phyloP scores from a whole-genome alignment of 2,329 filamentous ascomycete genomes.

The Xylaria digitata region DNA sequence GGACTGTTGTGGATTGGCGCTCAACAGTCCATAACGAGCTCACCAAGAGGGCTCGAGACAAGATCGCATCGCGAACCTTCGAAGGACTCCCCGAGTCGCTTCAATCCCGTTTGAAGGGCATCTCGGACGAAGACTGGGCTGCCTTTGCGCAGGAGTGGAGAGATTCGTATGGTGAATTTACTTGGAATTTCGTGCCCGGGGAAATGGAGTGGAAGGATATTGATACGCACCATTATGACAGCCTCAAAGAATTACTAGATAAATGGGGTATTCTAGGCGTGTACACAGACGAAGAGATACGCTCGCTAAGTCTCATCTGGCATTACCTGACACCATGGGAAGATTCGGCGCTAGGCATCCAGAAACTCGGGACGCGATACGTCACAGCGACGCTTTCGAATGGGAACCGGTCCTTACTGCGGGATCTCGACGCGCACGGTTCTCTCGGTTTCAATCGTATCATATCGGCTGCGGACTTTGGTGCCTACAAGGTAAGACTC shows the following conservation, averaged over 20 bases:
- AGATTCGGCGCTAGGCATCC: constrained; percentile 69
- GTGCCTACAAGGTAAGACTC: constrained; percentile 71
- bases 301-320: constrained; percentile 75
- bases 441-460: constrained; percentile 71
- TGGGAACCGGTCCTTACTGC: constrained; percentile 74
- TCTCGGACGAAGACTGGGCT: constrained; percentile 70
- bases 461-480: constrained; percentile 76
- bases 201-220: constrained; percentile 71
- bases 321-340: constrained; percentile 77
- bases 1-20: constrained; percentile 85
- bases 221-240: constrained; percentile 76
- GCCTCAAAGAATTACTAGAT: constrained; percentile 68
- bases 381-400: constrained; percentile 78
- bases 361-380: constrained; percentile 62
- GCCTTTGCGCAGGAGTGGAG: constrained; percentile 78
- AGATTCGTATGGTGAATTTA: constrained; percentile 71
- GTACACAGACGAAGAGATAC: constrained; percentile 71
- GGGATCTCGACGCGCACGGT: constrained; percentile 70
- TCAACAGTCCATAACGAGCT: constrained; percentile 72
- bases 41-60: constrained; percentile 59
- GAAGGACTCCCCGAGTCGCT: constrained; percentile 59
- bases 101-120: constrained; percentile 59
- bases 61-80: constrained; percentile 59
- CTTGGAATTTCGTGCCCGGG: constrained; percentile 60
- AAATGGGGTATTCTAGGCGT: constrained; percentile 67